Percentiles rank a stretch among this genome's conserved stretches.
Conservation (phyloP, 106 monocot genomes). For the Xerophyta viscosa region DNA sequence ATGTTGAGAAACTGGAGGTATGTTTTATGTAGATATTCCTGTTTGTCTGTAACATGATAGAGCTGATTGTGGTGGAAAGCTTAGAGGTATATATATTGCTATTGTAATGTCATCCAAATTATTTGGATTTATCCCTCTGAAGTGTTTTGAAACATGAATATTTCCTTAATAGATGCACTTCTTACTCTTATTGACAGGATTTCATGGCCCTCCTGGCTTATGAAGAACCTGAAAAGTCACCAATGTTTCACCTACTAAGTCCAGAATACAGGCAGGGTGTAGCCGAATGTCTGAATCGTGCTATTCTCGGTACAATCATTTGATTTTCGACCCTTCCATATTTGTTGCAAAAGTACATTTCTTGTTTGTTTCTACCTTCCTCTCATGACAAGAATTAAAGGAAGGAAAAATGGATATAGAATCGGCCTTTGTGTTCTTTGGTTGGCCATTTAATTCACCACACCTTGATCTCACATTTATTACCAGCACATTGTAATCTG, state of each 20-base stretch:
- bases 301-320: conserved; percentile 60
- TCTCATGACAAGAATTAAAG: too few relatives aligned
- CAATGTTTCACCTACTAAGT: conserved; percentile 85
- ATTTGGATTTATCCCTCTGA: too few relatives aligned
- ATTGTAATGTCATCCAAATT: too few relatives aligned
- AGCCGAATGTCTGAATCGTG: conserved; percentile 70
- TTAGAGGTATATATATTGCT: too few relatives aligned
- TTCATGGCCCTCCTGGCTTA: conserved; percentile 85
- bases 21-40: conserved; percentile 2
- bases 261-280: conserved; percentile 68
- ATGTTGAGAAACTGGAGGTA: conserved; percentile 93
- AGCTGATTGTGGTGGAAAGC: too few relatives aligned
- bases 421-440: too few relatives aligned
- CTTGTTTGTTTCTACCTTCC: too few relatives aligned
- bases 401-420: too few relatives aligned
- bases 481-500: conserved; percentile 66
- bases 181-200: conserved; percentile 31
- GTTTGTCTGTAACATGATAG: too few relatives aligned
- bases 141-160: too few relatives aligned
- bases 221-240: conserved; percentile 88
- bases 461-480: conserved; percentile 10
- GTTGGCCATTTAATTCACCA: conserved; percentile 5
- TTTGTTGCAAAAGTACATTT: conserved; percentile 1
- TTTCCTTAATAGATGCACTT: too few relatives aligned
- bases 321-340: background rate